Evolutionary conservation across 2,329 filamentous ascomycete genomes (phyloP).

Genomic region (Dendrostoma leiphaemia): DNA sequence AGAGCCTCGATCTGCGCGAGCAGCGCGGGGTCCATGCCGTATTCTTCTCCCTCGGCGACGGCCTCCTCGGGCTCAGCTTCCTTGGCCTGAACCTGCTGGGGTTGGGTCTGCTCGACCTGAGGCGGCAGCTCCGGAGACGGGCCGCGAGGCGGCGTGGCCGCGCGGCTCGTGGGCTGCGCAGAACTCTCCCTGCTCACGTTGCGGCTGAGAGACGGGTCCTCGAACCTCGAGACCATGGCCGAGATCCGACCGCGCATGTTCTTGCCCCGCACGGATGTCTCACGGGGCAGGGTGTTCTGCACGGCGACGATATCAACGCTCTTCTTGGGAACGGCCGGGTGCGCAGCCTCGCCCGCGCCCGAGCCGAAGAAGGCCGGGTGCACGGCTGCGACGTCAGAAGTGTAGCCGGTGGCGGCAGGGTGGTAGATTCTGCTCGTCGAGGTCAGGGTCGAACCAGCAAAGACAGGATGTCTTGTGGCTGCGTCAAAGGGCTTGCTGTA

Average conservation of each 20-base stretch:
- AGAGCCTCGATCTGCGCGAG: constrained; percentile 31
- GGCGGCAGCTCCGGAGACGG: neutral
- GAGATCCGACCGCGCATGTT: neutral
- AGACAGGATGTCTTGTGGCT: constrained; percentile 29
- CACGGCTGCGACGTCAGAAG: constrained; percentile 26
- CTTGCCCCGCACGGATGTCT: neutral
- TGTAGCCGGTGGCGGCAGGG: constrained; percentile 30
- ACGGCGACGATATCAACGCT: neutral
- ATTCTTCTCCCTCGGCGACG: neutral
- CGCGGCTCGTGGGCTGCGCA: neutral
- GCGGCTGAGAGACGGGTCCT: neutral
- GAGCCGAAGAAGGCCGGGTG: constrained; percentile 33
- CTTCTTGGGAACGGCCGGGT: constrained; percentile 23
- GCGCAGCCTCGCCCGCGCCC: constrained; percentile 21
- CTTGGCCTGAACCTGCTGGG: too few species aligned
- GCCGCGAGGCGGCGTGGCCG: neutral
- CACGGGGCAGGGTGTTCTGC: too few species aligned
- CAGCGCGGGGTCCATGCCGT: constrained; percentile 15
- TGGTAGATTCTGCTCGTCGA: constrained; percentile 26
- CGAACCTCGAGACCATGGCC: constrained; percentile 6
- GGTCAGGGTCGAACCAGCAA: constrained; percentile 27
- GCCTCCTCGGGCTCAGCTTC: too few species aligned
- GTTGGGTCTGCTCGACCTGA: neutral
- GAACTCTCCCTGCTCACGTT: neutral
- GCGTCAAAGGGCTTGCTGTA: constrained; percentile 25